Evolutionary conservation across 1,284 basidiomycete species (phyloP).

Genomic region (Ganoderma resinaceum): DNA sequence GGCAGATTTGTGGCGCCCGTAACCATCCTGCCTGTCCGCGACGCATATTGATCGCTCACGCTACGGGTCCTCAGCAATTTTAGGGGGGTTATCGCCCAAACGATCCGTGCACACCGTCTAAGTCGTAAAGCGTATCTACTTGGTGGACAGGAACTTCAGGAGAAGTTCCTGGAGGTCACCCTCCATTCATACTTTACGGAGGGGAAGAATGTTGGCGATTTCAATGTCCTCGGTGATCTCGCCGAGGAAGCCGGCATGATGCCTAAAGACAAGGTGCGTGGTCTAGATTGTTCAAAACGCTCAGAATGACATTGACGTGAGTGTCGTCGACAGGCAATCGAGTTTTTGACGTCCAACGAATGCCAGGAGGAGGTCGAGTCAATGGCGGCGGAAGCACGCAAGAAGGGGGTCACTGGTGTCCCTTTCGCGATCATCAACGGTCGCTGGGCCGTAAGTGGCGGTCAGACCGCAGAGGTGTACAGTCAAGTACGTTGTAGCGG

Average conservation of each 20-base stretch:
- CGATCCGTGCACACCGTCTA: conserved; percentile 76
- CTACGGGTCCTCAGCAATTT: conserved; percentile 47
- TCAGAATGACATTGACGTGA: not conserved
- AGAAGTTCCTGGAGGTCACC: conserved; percentile 59
- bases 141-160: conserved; percentile 71
- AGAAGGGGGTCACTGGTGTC: conserved; percentile 79
- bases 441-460: conserved; percentile 80
- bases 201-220: conserved; percentile 67
- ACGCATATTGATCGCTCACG: not conserved
- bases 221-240: conserved; percentile 63
- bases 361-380: conserved; percentile 69
- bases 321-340: conserved; percentile 41
- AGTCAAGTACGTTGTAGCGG: conserved; percentile 57
- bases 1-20: not conserved
- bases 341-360: conserved; percentile 75
- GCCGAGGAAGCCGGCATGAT: conserved; percentile 69
- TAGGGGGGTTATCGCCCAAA: conserved; percentile 68
- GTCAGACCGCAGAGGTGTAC: conserved; percentile 75
- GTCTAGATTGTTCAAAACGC: not conserved
- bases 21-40: not conserved
- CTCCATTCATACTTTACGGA: conserved; percentile 76
- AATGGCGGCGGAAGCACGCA: conserved; percentile 71
- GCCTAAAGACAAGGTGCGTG: conserved; percentile 63
- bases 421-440: conserved; percentile 83
- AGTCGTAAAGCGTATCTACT: conserved; percentile 72